Base-by-base conservation (phyloP, 2,329 filamentous ascomycete species). In the Metarhizium brunneum region DNA sequence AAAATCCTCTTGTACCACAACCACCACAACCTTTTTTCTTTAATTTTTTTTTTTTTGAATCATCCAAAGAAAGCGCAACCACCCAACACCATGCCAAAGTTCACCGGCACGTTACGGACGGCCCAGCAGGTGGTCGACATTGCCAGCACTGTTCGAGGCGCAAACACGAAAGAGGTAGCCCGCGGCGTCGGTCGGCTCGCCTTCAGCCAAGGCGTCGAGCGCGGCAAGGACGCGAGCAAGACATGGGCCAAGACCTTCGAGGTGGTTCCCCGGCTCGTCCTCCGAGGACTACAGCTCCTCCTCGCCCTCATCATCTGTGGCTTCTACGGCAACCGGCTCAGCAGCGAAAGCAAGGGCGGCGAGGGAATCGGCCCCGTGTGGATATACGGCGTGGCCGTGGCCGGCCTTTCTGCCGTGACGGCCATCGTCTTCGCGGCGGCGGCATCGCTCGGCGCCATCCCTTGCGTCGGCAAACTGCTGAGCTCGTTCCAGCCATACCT, bases 271-370 rank as follows among this genome's bases (percentile, higher is more conserved):
- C 13, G 38, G 8, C 38, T 40, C 10, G 13, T 40, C 6, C 47
- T 48, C 2, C 86, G 87, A 58, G 76, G 84, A 64, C 68, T 88
- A 36, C 88, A 92, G 65, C 81, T 91, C 65, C 71, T 88, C 64
- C 77, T 89, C 63, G 87, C 81, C 49, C 71, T 91, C 56, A 79
- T 85, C 47, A 82, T 87, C 53, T 78, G 83, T 55, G 88, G 84
- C 29, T 78, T 91, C 55, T 92, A 89, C 63, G 85, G 81, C 14
- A 72, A 76, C 57, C 82, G 85, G 56, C 75, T 87, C n/a, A 67
- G 76, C 57, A 64, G 68, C 6, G 79, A 80, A 25, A 63, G 61
- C 52, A 62, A 64, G 20, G 62, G 59, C 42, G 67, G 66, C 53
- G 59, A 64, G n/a, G 66, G 73, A 11, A 76, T 82, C 64, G 68